Base-by-base conservation (phyloP, 2,329 filamentous ascomycete species). In the Cadophora sp. region DNA sequence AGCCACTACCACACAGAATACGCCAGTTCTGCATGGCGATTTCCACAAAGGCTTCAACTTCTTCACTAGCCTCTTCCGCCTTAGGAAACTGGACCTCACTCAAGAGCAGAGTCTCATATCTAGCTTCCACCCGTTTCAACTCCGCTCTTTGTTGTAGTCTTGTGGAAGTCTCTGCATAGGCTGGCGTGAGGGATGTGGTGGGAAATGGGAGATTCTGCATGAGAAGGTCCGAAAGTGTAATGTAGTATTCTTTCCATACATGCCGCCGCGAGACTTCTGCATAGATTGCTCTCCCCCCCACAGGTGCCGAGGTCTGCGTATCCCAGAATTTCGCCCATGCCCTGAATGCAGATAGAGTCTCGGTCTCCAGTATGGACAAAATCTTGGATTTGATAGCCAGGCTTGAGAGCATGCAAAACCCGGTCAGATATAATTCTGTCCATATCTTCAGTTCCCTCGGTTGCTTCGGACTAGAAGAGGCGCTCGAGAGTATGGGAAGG, bases 211-310 rank as follows among this genome's bases (percentile, higher is more conserved):
- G 76, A 68, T 89, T 87, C 64, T 88, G 81, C 73, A 91, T 89
- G 7, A 97, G 79, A 43, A 97, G 87, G n/a, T 84, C 84, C 1
- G 94, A 97, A 22, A 97, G 81, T 0, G 91, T 88, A 55, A 88
- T 82, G 77, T 97, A 97, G 79, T 97, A 97, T 70, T 92, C 88
- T 74, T 87, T 89, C 94, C 94, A 97, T 55, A 97, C 89, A 50
- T 88, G 82, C 70, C 91, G 85, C 71, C 91, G 83, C 34, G 87
- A 85, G 22, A 90, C 84, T 11, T 86, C 83, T 24, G 87, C 86
- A 69, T 84, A 83, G 74, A 87, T 85, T n/a, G 86, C 86, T 66
- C 83, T 82, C 6, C 88, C 87, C 43, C 87, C 87, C 0, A 81
- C 79, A 4, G 84, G 79, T 1, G 83, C 80, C 2, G 82, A 78